These are phyloP conservation scores for Salix brachista DNA, from an alignment of 345 rosid species.

Conservation along the genomic window DNA sequence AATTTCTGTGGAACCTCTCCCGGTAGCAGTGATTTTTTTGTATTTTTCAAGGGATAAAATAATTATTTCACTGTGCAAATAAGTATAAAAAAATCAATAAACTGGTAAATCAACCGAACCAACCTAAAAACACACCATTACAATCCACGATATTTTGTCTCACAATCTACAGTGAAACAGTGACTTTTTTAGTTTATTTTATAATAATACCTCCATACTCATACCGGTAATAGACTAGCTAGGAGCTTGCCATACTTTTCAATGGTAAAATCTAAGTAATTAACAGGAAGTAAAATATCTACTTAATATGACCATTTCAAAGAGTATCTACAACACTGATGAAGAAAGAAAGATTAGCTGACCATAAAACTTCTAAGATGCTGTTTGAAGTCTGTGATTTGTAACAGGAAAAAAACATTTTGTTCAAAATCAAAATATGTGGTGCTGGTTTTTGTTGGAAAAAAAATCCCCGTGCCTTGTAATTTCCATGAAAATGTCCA, in stretches of 20 bases:
- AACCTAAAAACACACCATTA: no score
- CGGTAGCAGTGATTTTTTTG: no score
- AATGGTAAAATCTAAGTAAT: background rate
- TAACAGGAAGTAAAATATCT: background rate
- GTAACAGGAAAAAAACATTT: background rate
- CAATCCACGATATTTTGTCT: no score
- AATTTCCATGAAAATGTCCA: conserved; percentile 43
- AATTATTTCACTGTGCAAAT: no score
- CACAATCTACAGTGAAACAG: no score
- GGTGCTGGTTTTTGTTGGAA: background rate
- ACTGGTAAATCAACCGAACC: no score
- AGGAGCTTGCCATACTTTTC: background rate
- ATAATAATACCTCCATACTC: background rate
- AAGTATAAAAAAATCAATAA: no score
- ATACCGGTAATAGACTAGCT: background rate
- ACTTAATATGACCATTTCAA: background rate
- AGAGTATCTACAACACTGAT: background rate
- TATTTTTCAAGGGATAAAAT: no score
- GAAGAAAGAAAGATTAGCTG: background rate
- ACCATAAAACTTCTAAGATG: background rate
- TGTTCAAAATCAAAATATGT: background rate
- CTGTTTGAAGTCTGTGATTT: background rate
- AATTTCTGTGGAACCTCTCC: no score
- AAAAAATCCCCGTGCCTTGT: background rate
- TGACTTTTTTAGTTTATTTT: no score